phyloP scores from a whole-genome alignment of 306 rosid genomes.

The Corylus avellana region DNA sequence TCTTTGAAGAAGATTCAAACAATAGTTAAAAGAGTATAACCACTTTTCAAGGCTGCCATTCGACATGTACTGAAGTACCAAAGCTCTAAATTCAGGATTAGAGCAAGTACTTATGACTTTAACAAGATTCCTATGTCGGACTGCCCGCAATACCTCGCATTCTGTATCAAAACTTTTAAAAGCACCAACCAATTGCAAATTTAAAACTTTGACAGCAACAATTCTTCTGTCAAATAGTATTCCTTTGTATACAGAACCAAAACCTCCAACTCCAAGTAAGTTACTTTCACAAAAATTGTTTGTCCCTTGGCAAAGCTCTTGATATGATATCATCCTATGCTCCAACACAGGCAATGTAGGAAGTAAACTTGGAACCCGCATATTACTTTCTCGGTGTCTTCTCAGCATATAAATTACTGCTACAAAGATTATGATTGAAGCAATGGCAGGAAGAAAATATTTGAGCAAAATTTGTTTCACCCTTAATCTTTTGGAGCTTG shows the following conservation, averaged over 20 bases:
- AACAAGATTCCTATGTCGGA: neutral
- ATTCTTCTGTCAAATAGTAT: neutral
- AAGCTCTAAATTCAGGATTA: neutral
- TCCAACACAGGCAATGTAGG: neutral
- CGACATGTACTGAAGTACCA: neutral
- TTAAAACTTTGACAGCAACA: neutral
- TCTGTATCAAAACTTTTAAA: neutral
- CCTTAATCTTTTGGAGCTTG: neutral
- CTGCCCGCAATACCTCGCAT: neutral
- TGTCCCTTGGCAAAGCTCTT: neutral
- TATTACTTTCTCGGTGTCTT: neutral
- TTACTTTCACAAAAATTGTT: neutral
- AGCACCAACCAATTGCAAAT: neutral
- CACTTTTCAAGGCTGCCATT: neutral
- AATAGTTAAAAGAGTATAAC: neutral
- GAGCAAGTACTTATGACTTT: neutral
- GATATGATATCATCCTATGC: neutral
- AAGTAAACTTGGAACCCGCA: neutral
- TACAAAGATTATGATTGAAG: neutral
- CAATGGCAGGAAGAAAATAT: neutral
- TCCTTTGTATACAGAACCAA: neutral
- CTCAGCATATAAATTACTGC: neutral
- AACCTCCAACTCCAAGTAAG: neutral
- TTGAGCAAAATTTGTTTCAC: neutral
- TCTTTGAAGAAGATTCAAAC: neutral